Conservation (phyloP, 768 basidiomycete species). For the Lactarius sanguifluus region DNA sequence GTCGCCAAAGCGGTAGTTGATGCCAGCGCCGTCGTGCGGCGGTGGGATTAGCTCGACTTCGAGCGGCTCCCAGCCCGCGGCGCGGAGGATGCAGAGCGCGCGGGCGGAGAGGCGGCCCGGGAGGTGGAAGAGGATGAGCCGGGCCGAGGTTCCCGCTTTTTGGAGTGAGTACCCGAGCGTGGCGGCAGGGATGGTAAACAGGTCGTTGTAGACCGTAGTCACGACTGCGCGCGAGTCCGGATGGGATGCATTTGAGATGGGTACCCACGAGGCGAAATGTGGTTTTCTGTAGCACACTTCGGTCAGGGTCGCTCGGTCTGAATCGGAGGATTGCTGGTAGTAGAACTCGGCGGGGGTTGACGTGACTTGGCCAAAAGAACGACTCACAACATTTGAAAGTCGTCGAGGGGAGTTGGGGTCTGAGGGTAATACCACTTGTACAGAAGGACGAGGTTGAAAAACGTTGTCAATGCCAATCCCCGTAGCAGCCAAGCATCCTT, state of each 20-base stretch:
- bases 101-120: slow-evolving; percentile 40
- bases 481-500: slow-evolving; percentile 10
- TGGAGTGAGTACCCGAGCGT: slow-evolving; percentile 37
- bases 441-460: slow-evolving; percentile 15
- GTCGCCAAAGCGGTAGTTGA: slow-evolving; percentile 40
- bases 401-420: slow-evolving; percentile 18
- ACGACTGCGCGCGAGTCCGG: slow-evolving; percentile 33
- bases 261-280: slow-evolving; percentile 5
- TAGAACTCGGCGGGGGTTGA: neutral
- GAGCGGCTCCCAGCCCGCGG: slow-evolving; percentile 42
- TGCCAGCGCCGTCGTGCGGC: slow-evolving; percentile 40
- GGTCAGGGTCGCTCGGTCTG: neutral
- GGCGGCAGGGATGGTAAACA: slow-evolving; percentile 36
- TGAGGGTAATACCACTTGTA: slow-evolving; percentile 4
- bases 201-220: slow-evolving; percentile 37
- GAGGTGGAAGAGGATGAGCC: slow-evolving; percentile 37
- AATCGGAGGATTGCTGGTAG: neutral
- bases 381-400: slow-evolving; percentile 24
- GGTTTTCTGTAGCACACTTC: slow-evolving; percentile 13
- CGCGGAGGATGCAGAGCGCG: slow-evolving; percentile 42
- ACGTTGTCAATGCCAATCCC: neutral
- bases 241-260: neutral
- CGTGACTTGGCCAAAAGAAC: neutral
- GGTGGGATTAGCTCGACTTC: slow-evolving; percentile 41
- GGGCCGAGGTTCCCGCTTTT: slow-evolving; percentile 37